Evolutionary conservation across 2,329 filamentous ascomycete genomes (phyloP), one percentile per base, ranked within the genome.

Genomic region (Sclerotinia nivalis): DNA sequence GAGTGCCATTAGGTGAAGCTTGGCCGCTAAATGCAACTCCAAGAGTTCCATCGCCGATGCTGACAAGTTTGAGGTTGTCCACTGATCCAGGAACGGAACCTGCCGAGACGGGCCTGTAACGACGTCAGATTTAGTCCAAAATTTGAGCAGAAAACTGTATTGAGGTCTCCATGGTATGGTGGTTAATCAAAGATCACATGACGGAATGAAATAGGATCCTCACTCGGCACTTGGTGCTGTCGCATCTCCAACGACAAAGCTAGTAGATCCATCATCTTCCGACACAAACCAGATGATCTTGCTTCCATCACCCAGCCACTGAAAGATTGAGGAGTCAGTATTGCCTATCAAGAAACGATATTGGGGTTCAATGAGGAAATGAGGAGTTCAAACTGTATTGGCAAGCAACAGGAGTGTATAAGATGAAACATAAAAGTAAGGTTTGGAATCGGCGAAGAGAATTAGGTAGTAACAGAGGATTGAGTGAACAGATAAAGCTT

Each of bases 261-360:
- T 75, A n/a, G 72, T 75, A n/a, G 70, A 71, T 45, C 73, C 74
- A 71, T 75, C 75, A 37, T 75, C 72, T 56, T 76, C 73, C 2
- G 70, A 71, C 7, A 67, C 68, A 50, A 75, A 60, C 74, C 74
- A 76, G 15, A 74, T 50, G 52, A 76, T 72, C 22, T 66, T 72
- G 25, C 66, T 75, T 40, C 74, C 75, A 67, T 73, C 69, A 28
- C 74, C 73, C 25, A 76, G 37, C 75, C 75, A 76, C 40, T 43
- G 15, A 15, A 40, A 43, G 13, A 43, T 43, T 4, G 15, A 43
- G 13, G 40, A 43, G 15, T 43, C 15, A 43, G 40, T 43, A 43
- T 43, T 43, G 40, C 40, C 40, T 43, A 43, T 43, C 40, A 43
- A 18, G 40, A 43, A 43, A 43, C 40, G 15, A 18, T 43, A 43